phyloP scores from a whole-genome alignment of 78 protist species.

The Mastigamoeba balamuthi region DNA sequence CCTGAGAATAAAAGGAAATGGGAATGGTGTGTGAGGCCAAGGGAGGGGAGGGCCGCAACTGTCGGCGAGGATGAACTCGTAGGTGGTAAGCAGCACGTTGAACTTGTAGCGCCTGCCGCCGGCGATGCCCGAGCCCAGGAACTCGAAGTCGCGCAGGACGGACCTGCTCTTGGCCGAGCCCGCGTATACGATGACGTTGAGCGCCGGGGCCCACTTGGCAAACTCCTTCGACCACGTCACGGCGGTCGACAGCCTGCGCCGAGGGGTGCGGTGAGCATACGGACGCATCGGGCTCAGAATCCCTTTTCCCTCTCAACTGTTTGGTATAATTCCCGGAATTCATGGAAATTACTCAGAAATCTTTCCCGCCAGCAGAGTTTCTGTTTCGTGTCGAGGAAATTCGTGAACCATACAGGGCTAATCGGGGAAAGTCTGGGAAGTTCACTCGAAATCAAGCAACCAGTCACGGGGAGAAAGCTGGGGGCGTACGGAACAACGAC shows the following conservation, averaged over 20 bases:
- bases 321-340: too few species aligned
- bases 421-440: background rate
- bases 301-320: too few species aligned
- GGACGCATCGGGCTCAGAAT: too few species aligned
- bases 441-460: too few species aligned
- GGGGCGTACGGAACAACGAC: conserved; percentile 78
- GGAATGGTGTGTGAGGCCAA: background rate
- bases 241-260: conserved; percentile 19
- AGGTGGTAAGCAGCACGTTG: conserved; percentile 74
- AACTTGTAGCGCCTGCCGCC: conserved; percentile 39
- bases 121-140: background rate
- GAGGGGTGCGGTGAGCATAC: background rate
- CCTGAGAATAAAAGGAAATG: background rate
- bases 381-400: too few species aligned
- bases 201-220: conserved; percentile 71
- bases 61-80: conserved; percentile 60
- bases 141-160: conserved; percentile 44
- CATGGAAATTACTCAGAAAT: too few species aligned
- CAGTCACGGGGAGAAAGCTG: background rate
- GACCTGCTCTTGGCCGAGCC: conserved; percentile 30
- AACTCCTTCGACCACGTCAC: conserved; percentile 77
- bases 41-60: background rate
- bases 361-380: too few species aligned
- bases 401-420: background rate
- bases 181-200: conserved; percentile 54